Base-by-base conservation (phyloP, 2,329 filamentous ascomycete genomes). In the Fusarium sp. region DNA sequence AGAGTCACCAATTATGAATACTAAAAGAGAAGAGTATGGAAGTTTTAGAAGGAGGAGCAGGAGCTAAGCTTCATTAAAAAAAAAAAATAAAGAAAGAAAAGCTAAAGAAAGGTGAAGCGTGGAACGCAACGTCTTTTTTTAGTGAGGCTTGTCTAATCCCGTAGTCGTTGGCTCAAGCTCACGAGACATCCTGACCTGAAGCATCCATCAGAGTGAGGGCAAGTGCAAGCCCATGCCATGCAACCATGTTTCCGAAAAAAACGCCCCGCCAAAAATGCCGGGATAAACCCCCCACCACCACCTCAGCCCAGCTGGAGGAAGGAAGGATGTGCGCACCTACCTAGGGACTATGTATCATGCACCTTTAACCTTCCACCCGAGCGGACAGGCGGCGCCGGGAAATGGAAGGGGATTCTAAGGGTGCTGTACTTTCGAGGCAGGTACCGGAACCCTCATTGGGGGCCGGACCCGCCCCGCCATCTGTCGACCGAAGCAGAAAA, bases 71-170 rank as follows among this genome's bases (percentile, higher is more conserved):
- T 55, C 45, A 65, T 61, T 22, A 22, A 22, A 25, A 25, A 25
- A 25, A 52, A 60, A 49, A 58, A 49, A 50, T 12, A 25, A 39
- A 58, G 20, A 29, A 45, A 60, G 49, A 46, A 58, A 41, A 31
- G 38, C 38, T 20, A 42, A 46, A 17, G 27, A n/a, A 45, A 57
- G 58, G 18, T 46, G 41, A 61, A 61, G 58, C 49, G 53, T n/a
- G 31, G n/a, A 57, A 62, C 35, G 47, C 35, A 46, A 67, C 64
- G 62, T 67, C 64, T 62, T 67, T 67, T 67, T 67, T 53, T 65
- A 65, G 63, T 62, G 65, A 72, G 60, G 70, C 65, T 69, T 73
- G 68, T 59, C 62, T 74, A 73, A 76, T 73, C 41, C 41, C 62
- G 60, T 65, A 49, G 65, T 20, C 25, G 49, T 39, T 53, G 49